Conservation (phyloP, 306 rosid species). For the Phaseolus lunatus region DNA sequence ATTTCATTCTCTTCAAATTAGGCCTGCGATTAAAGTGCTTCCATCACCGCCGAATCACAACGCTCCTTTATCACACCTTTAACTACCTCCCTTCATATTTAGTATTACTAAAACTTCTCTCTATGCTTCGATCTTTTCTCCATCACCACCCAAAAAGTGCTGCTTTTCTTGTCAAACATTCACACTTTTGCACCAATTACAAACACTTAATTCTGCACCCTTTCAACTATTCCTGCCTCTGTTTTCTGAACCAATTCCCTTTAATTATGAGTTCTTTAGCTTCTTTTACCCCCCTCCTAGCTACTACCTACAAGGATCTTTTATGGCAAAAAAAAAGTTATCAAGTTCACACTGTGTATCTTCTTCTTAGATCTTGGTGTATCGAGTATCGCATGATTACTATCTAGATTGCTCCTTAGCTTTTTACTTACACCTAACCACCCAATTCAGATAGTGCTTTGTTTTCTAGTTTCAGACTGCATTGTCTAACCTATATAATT, state of each 20-base stretch:
- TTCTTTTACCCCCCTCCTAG: constrained; percentile 38
- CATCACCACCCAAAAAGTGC: constrained; percentile 44
- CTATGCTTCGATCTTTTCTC: constrained; percentile 45
- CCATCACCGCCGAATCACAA: constrained; percentile 44
- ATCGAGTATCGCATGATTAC: constrained; percentile 20
- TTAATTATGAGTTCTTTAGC: constrained; percentile 15
- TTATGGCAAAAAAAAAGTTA: background rate
- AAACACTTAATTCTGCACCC: constrained; percentile 10
- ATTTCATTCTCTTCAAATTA: constrained; percentile 36
- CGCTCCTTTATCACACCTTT: constrained; percentile 42
- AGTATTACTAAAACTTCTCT: background rate
- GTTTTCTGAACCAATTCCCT: constrained; percentile 23
- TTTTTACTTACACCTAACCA: constrained; percentile 30
- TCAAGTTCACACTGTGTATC: constrained; percentile 45
- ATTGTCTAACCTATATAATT: constrained; percentile 8
- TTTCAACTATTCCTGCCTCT: constrained; percentile 1
- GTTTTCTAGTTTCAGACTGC: constrained; percentile 7
- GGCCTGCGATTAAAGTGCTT: constrained; percentile 35
- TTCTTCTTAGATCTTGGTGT: constrained; percentile 5
- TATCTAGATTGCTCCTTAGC: constrained; percentile 27
- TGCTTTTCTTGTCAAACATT: constrained; percentile 42
- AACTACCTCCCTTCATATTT: background rate
- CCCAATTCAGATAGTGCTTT: constrained; percentile 18
- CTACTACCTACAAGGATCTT: constrained; percentile 37
- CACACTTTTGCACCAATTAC: constrained; percentile 1